Conservation (phyloP, 108 stramenopile species). For the Nitzschia inconspicua region DNA sequence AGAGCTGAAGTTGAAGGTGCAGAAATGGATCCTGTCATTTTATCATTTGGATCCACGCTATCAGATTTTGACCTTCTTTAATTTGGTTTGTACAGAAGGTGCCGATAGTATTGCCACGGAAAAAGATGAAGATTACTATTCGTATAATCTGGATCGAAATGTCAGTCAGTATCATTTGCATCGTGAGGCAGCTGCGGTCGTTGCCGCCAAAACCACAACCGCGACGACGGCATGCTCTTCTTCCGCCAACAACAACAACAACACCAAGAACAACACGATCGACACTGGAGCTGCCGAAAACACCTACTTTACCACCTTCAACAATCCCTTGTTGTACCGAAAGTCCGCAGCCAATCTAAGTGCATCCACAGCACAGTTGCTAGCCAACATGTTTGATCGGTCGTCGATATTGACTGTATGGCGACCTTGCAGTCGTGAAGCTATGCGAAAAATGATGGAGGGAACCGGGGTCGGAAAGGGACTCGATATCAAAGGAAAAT, state of each 20-base stretch:
- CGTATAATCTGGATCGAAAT: too few species aligned
- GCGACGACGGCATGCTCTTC: too few species aligned
- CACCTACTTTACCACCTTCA: too few species aligned
- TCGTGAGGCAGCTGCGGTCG: too few species aligned
- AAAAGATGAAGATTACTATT: background rate
- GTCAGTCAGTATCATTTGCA: too few species aligned
- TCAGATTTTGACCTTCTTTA: constrained; percentile 61
- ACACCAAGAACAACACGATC: too few species aligned
- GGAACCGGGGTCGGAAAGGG: constrained; percentile 69
- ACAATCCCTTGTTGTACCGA: too few species aligned
- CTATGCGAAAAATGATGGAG: constrained; percentile 71
- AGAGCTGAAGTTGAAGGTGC: constrained; percentile 26
- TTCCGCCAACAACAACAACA: too few species aligned
- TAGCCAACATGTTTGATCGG: constrained; percentile 28
- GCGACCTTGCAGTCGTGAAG: constrained; percentile 62
- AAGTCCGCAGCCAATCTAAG: constrained; percentile 47
- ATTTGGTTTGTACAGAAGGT: constrained; percentile 49
- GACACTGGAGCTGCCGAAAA: too few species aligned
- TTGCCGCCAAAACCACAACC: too few species aligned
- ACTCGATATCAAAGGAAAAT: constrained; percentile 75
- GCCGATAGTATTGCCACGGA: constrained; percentile 48
- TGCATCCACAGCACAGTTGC: constrained; percentile 57
- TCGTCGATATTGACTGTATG: constrained; percentile 66
- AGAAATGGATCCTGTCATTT: constrained; percentile 50
- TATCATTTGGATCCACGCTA: constrained; percentile 63